Percentiles rank a stretch among this genome's conserved stretches.
phyloP scores from a whole-genome alignment of 768 basidiomycete genomes.

The Macrolepiota dolichaula region DNA sequence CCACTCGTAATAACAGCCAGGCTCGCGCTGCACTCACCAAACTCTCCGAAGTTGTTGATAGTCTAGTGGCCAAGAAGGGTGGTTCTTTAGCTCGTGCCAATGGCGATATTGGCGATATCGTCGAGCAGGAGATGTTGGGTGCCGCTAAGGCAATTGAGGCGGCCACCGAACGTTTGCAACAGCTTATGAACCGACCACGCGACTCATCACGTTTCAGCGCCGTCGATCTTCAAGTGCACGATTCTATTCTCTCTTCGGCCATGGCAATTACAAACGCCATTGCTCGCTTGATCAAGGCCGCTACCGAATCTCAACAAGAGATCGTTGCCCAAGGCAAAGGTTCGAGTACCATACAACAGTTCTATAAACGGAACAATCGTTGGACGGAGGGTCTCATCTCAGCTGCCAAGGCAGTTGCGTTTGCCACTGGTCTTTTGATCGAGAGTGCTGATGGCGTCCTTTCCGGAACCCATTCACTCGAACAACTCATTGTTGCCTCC shows the following conservation, averaged over 20 bases:
- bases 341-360: slow-evolving; percentile 88
- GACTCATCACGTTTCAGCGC: slow-evolving; percentile 86
- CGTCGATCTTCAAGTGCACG: slow-evolving; percentile 94
- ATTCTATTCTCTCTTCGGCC: slow-evolving; percentile 91
- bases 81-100: slow-evolving; percentile 70
- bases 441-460: slow-evolving; percentile 98
- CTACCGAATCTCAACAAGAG: slow-evolving; percentile 97
- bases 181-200: slow-evolving; percentile 87
- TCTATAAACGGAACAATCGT: slow-evolving; percentile 99
- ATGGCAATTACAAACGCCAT: slow-evolving; percentile 96
- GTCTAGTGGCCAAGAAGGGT: slow-evolving; percentile 79
- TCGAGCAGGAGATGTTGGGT: slow-evolving; percentile 93
- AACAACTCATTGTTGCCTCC: slow-evolving; percentile 99
- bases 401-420: slow-evolving; percentile 96
- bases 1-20: slow-evolving; percentile 87
- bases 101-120: slow-evolving; percentile 93
- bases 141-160: slow-evolving; percentile 92
- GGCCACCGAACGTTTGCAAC: slow-evolving; percentile 86
- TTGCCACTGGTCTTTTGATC: slow-evolving; percentile 92
- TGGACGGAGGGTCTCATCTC: slow-evolving; percentile 99
- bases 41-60: slow-evolving; percentile 85
- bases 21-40: slow-evolving; percentile 77
- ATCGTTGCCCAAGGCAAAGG: slow-evolving; percentile 96
- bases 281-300: slow-evolving; percentile 90
- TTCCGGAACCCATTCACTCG: slow-evolving; percentile 93